phyloP scores from a whole-genome alignment of 2,329 filamentous ascomycete species.

The Penicillium corylophilum region DNA sequence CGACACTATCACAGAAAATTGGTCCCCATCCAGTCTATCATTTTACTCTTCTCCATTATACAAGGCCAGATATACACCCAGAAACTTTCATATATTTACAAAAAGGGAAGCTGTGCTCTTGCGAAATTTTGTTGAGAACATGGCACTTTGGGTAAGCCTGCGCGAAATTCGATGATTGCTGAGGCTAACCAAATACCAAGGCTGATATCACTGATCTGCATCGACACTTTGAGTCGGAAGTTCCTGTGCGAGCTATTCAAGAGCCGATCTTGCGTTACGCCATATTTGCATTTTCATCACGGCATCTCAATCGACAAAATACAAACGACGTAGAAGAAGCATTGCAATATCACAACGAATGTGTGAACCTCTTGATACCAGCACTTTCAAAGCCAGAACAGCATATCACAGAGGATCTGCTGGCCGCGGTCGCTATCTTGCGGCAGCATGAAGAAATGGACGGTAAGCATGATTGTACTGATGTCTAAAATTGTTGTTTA shows the following conservation, averaged over 20 bases:
- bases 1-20: background rate
- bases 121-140: constrained; percentile 34
- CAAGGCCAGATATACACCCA: background rate
- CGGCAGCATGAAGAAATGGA: constrained; percentile 39
- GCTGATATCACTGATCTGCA: constrained; percentile 34
- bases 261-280: constrained; percentile 34
- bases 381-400: constrained; percentile 28
- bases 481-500: background rate
- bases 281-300: constrained; percentile 36
- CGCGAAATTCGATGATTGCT: background rate
- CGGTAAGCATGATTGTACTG: constrained; percentile 9
- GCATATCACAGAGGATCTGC: constrained; percentile 29
- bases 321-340: constrained; percentile 27
- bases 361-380: constrained; percentile 35
- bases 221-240: constrained; percentile 33
- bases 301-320: constrained; percentile 30
- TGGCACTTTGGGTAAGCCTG: constrained; percentile 33
- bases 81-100: constrained; percentile 9
- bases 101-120: constrained; percentile 23
- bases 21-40: constrained; percentile 6
- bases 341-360: constrained; percentile 34
- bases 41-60: constrained; percentile 5
- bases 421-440: constrained; percentile 34
- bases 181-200: constrained; percentile 3
- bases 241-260: constrained; percentile 30